These are phyloP conservation scores for Collariella sp. DNA, from an alignment of 495 filamentous ascomycete species.

Conservation along the genomic window DNA sequence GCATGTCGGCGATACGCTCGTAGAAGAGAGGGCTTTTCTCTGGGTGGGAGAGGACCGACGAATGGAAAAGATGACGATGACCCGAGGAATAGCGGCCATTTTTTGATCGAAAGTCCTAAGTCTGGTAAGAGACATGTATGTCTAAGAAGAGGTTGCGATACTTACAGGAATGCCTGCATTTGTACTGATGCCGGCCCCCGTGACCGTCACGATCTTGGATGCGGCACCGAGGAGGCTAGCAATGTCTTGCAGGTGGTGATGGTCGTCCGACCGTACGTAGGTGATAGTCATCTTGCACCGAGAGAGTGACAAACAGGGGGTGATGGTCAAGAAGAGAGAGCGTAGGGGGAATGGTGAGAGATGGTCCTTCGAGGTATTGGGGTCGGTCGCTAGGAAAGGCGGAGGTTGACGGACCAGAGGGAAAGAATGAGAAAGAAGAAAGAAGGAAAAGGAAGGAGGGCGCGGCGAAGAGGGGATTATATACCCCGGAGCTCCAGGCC, in stretches of 20 bases:
- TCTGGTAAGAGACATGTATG: conserved; percentile 3
- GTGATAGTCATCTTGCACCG: conserved; percentile 5
- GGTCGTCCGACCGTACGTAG: conserved; percentile 1
- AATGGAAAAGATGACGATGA: conserved; percentile 7
- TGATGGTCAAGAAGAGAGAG: not conserved
- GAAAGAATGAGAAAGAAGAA: conserved; percentile 4
- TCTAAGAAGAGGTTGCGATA: conserved; percentile 1
- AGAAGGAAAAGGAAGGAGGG: conserved; percentile 11
- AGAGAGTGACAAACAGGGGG: not conserved
- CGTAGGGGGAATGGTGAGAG: too few relatives aligned
- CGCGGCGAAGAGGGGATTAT: conserved; percentile 2
- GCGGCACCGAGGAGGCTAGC: conserved; percentile 4
- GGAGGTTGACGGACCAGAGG: not conserved
- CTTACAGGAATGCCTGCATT: conserved; percentile 13
- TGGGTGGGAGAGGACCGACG: conserved; percentile 6
- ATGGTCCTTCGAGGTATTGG: too few relatives aligned
- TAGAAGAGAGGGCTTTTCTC: conserved; percentile 11
- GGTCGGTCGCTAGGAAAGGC: too few relatives aligned
- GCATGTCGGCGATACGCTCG: conserved; percentile 10
- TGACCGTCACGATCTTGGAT: conserved; percentile 14
- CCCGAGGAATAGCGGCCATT: conserved; percentile 8
- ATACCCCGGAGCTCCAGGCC: conserved; percentile 2
- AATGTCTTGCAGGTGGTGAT: conserved; percentile 6
- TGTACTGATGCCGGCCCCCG: conserved; percentile 13
- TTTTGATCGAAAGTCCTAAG: conserved; percentile 9